These are phyloP conservation scores for Verticillium nubilum DNA, from an alignment of 2,329 filamentous ascomycete genomes.

Conservation along the genomic window DNA sequence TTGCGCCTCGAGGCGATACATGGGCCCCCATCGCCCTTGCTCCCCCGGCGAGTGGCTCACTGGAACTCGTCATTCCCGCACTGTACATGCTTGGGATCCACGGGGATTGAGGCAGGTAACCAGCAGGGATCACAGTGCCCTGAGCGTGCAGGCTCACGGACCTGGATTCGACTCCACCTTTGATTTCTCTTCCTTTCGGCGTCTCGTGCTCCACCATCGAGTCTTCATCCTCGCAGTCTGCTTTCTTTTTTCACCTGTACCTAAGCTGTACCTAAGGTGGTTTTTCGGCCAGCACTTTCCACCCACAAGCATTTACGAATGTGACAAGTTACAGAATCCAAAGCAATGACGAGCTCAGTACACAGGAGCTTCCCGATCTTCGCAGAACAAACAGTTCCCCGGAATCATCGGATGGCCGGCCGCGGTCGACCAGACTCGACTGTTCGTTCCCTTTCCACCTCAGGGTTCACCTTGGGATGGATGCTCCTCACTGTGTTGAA, in stretches of 20 bases:
- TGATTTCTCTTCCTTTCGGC: neutral
- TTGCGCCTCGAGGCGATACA: neutral
- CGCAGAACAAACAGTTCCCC: neutral
- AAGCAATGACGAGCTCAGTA: neutral
- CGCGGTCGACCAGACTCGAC: neutral
- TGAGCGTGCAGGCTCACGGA: neutral
- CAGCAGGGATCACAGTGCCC: neutral
- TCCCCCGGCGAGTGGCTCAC: neutral
- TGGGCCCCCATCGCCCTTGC: neutral
- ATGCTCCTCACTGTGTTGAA: neutral
- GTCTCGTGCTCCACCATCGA: neutral
- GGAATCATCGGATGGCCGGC: neutral
- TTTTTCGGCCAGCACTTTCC: neutral
- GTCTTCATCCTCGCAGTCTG: neutral
- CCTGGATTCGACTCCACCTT: neutral
- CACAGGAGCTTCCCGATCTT: neutral
- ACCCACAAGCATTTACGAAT: neutral
- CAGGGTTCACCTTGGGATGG: neutral
- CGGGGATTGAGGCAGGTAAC: neutral
- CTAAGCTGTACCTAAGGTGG: too few species aligned
- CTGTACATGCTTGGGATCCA: neutral
- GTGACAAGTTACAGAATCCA: neutral
- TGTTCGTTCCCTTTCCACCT: neutral
- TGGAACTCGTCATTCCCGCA: neutral
- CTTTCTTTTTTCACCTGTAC: neutral